Evolutionary conservation across 1,284 basidiomycete species (phyloP), one percentile per base, ranked within the genome.

Genomic region (Pseudozyma thailandica): DNA sequence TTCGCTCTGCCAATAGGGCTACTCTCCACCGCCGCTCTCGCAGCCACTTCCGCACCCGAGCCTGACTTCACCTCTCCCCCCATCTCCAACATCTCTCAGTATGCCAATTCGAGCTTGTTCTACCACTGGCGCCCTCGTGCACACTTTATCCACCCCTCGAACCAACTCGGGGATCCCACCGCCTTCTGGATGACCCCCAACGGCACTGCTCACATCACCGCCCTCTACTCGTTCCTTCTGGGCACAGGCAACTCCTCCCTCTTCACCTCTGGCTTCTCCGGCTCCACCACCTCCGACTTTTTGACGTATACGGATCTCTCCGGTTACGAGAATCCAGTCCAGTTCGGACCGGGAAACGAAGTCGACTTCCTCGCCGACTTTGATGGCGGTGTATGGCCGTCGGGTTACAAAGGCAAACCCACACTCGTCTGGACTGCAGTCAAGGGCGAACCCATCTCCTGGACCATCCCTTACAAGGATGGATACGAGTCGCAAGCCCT

Each of bases 111-210:
- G 16, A 48, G 43, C 13, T 61, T 71, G 21, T 71, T 59, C 56
- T 44, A 54, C 43, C 66, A 71, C 46, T 71, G 66, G 66, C 55
- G 66, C 16, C 66, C 61, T 2, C 39, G 33, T 3, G 56, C 66
- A 4, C 66, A 71, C 53, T 71, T 64, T 37, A 60, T 71, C 23
- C 60, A 71, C 38, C 66, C 66, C 2, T 56, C 56, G n/a, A 48
- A 64, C 20, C 55, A 64, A 20, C 50, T 63, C n/a, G 66, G 66
- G 13, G 66, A 71, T 33, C 60, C 66, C 0, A 71, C 66, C 16
- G 56, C 55, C 10, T 63, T 71, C 43, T 71, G 66, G 66, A 44
- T 54, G 16, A 37, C 43, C 8, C 18, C 48, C 13, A 21, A 54
- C 8, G 52, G 52, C 7, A 56, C 39, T 5, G 41, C 55, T 13